Evolutionary conservation across 2,329 filamentous ascomycete species (phyloP).

Genomic region (Neonectria ditissima): DNA sequence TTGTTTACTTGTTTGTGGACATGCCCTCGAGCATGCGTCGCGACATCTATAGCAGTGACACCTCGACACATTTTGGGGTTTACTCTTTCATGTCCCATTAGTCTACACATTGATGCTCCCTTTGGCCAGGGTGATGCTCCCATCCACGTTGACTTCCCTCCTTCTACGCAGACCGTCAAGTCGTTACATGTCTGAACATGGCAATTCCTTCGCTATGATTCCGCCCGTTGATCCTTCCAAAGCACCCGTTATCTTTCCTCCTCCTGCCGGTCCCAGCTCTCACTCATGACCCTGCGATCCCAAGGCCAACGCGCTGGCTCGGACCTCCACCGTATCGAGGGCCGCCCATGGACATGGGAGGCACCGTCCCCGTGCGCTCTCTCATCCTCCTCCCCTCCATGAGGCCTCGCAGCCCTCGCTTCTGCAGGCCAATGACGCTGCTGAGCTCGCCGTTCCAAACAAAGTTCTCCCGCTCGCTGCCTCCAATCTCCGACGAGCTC

Average conservation of each 20-base stretch:
- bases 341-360: slow-evolving; percentile 32
- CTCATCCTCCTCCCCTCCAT: slow-evolving; percentile 94
- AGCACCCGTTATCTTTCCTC: neutral
- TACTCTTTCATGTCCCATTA: slow-evolving; percentile 24
- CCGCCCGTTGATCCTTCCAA: neutral
- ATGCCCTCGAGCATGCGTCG: neutral
- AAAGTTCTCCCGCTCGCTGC: slow-evolving; percentile 60
- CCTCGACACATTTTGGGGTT: neutral
- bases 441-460: slow-evolving; percentile 86
- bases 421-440: slow-evolving; percentile 94
- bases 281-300: slow-evolving; percentile 61
- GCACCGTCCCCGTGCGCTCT: slow-evolving; percentile 70
- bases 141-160: slow-evolving; percentile 22
- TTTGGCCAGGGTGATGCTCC: slow-evolving; percentile 24
- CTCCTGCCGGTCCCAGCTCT: neutral
- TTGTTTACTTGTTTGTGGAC: neutral
- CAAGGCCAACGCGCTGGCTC: slow-evolving; percentile 61
- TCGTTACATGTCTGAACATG: slow-evolving; percentile 40
- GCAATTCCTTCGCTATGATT: slow-evolving; percentile 26
- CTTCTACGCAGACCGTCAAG: slow-evolving; percentile 34
- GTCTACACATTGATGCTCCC: slow-evolving; percentile 25
- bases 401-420: slow-evolving; percentile 87
- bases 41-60: neutral
- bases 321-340: slow-evolving; percentile 35
- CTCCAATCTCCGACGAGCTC: slow-evolving; percentile 66